Percentiles rank a stretch among this genome's conserved stretches.
Evolutionary conservation across 225 moss, liverwort and hornwort species (phyloP).

Genomic region (Neckera pumila): DNA sequence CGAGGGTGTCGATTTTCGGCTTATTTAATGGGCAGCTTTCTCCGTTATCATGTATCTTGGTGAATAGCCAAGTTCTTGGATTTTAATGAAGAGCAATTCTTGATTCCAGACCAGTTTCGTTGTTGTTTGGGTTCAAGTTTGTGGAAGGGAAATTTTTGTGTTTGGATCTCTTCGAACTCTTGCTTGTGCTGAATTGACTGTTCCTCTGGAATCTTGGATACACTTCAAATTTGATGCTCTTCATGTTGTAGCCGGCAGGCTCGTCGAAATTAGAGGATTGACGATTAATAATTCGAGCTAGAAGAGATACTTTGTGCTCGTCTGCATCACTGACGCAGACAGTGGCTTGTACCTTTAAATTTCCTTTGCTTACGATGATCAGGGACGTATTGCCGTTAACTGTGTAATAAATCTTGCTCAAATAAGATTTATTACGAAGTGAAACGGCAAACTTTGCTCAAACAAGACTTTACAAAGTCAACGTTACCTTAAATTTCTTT

Average conservation of each 20-base stretch:
- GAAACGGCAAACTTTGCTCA: not conserved
- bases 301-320: not conserved
- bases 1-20: not conserved
- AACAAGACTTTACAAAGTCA: not conserved
- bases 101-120: not conserved
- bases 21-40: not conserved
- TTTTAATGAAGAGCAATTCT: slow-evolving; percentile 5
- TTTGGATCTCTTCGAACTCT: not conserved
- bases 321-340: not conserved
- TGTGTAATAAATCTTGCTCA: too few species aligned
- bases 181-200: not conserved
- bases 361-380: not conserved
- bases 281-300: not conserved
- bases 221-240: not conserved
- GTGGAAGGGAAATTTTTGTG: not conserved
- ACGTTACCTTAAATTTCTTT: not conserved
- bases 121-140: not conserved
- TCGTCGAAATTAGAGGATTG: not conserved
- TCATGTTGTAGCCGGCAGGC: not conserved
- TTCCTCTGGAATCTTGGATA: not conserved
- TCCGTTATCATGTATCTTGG: not conserved
- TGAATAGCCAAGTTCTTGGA: slow-evolving; percentile 7
- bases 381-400: not conserved
- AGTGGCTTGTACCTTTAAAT: not conserved
- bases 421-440: not conserved